A percentile compares a stretch with the other conserved stretches of the same genome.
These are phyloP conservation scores for Dactylella cylindrospora DNA, from an alignment of 2,329 filamentous ascomycete genomes.

Conservation along the genomic window DNA sequence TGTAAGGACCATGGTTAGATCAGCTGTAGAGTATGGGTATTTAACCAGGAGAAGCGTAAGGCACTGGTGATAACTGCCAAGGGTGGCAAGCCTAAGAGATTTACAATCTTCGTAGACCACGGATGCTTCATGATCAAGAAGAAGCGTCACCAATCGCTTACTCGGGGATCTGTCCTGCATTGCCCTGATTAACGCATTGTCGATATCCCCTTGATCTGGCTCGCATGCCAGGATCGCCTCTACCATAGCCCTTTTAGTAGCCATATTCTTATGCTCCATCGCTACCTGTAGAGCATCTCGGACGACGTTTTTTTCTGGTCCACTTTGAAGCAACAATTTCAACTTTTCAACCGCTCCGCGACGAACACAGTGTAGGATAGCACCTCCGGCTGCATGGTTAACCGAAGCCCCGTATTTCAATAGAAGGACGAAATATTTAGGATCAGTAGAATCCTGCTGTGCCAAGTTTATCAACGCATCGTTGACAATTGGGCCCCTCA, in stretches of 20 bases:
- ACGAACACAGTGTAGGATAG: slow-evolving; percentile 20
- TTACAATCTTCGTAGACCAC: slow-evolving; percentile 27
- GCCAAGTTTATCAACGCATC: slow-evolving; percentile 26
- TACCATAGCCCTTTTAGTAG: slow-evolving; percentile 15
- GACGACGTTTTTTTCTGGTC: slow-evolving; percentile 4
- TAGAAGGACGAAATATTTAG: slow-evolving; percentile 14
- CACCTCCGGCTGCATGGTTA: slow-evolving; percentile 30
- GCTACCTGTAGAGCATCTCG: slow-evolving; percentile 28
- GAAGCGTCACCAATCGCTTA: slow-evolving; percentile 23
- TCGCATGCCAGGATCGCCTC: slow-evolving; percentile 15
- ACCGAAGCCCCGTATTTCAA: slow-evolving; percentile 32
- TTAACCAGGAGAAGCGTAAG: slow-evolving; percentile 11
- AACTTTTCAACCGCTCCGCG: slow-evolving; percentile 14
- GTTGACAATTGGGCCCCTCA: slow-evolving; percentile 22
- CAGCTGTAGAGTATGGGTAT: background rate
- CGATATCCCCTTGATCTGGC: slow-evolving; percentile 25
- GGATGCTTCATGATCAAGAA: slow-evolving; percentile 27
- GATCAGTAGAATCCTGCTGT: slow-evolving; percentile 22
- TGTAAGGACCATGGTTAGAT: slow-evolving; percentile 12
- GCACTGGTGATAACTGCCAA: slow-evolving; percentile 24
- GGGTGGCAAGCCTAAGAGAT: slow-evolving; percentile 18
- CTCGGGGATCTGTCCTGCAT: slow-evolving; percentile 21
- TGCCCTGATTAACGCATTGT: slow-evolving; percentile 28
- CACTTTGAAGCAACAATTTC: slow-evolving; percentile 20
- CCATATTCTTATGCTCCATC: slow-evolving; percentile 17